Evolutionary conservation across 805 yeast genomes (phyloP), one percentile per base, ranked within the genome.

Genomic region (Spathaspora gorwiae): DNA sequence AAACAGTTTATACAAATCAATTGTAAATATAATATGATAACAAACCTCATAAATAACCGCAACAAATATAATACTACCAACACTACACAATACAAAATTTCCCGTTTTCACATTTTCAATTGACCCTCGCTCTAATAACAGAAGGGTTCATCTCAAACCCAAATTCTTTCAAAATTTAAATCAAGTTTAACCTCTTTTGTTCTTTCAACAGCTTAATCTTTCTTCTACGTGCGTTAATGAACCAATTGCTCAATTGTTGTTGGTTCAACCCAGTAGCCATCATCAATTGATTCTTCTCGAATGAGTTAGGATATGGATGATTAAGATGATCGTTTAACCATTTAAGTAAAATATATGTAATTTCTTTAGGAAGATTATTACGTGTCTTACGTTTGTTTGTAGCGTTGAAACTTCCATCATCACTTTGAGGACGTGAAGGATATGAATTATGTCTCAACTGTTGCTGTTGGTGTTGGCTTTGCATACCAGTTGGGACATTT

Each of bases 201-300:
- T 76, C 76, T 53, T 76, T 72, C 49, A 79, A 63, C 37, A 62
- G 55, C 57, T 75, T 78, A 42, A 87, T 76, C 57, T 85, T 81
- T 53, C 96, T 72, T 56, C 95, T 73, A 54, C 96, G 77, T 14
- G 92, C 95, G 60, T 87, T 87, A 57, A 87, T 88, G 56, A 87
- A 87, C 96, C 96, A 87, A 59, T 87, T 88, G 52, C 86, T 77
- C 49, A 87, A 73, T 63, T 87, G 96, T 49, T 85, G 88, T 62
- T 84, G 81, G 50, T 87, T 84, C 58, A 87, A 72, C 0, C 94
- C 92, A 0, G 96, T 87, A 58, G 76, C 73, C 53, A 74, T 70
- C 73, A 85, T 77, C 45, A 87, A 70, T 55, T 79, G 80, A 50
- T 78, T 74, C 67, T 88, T 87, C 55, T 87, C 95, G 39, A 80